Conservation (phyloP, 805 yeast genomes). For the Teunomyces atbi region DNA sequence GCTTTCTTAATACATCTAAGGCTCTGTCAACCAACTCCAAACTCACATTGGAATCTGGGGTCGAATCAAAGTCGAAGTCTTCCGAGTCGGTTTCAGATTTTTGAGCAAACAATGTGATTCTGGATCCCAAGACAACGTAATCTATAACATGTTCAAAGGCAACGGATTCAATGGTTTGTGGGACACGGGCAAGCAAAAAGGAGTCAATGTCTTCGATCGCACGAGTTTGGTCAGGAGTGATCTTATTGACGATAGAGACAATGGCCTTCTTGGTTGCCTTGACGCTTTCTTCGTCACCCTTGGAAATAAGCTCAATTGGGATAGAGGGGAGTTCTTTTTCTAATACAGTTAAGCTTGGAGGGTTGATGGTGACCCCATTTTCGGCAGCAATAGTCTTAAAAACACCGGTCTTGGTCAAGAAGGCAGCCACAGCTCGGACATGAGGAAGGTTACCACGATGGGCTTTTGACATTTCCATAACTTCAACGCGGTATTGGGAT, state of each 20-base stretch:
- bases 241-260: constrained; percentile 68
- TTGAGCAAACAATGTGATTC: constrained; percentile 54
- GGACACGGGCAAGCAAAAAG: constrained; percentile 52
- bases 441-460: constrained; percentile 79
- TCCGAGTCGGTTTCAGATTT: constrained; percentile 44
- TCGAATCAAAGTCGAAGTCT: constrained; percentile 52
- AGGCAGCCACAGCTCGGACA: constrained; percentile 72
- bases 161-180: constrained; percentile 35
- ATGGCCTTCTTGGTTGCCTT: constrained; percentile 68
- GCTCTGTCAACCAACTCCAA: constrained; percentile 54
- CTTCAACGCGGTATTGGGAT: constrained; percentile 56
- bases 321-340: constrained; percentile 45
- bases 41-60: constrained; percentile 41
- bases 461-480: constrained; percentile 82
- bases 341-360: constrained; percentile 39
- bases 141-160: constrained; percentile 49
- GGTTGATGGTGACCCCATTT: constrained; percentile 37
- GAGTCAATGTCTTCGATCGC: constrained; percentile 64
- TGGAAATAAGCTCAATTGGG: constrained; percentile 60
- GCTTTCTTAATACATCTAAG: constrained; percentile 56
- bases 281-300: constrained; percentile 43
- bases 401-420: constrained; percentile 52
- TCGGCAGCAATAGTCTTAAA: constrained; percentile 42
- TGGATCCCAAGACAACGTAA: constrained; percentile 56
- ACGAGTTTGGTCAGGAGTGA: constrained; percentile 64